These are phyloP conservation scores for Eucommia ulmoides DNA, from an alignment of 257 asterid genomes.

Conservation along the genomic window DNA sequence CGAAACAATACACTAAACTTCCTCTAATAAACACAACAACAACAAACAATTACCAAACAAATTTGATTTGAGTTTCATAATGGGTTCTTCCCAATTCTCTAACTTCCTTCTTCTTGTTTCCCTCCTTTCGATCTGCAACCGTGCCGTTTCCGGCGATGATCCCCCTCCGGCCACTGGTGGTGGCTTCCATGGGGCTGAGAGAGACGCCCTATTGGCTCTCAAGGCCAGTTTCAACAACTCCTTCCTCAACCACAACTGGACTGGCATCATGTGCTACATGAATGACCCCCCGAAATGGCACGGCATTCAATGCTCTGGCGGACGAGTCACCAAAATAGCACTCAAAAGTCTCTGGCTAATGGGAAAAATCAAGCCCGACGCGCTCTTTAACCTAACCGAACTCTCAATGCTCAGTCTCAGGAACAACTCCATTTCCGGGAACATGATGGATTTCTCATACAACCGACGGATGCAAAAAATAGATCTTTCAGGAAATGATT, in stretches of 20 bases:
- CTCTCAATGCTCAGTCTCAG: conserved; percentile 40
- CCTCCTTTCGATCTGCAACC: conserved; percentile 13
- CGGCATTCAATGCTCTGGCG: conserved; percentile 41
- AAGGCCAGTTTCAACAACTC: conserved; percentile 24
- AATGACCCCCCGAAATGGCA: conserved; percentile 38
- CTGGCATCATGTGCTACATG: conserved; percentile 42
- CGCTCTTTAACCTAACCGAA: conserved; percentile 39
- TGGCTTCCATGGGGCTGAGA: conserved; percentile 45
- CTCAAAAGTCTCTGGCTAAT: conserved; percentile 35
- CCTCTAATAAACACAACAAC: conserved; percentile 5
- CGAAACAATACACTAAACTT: conserved; percentile 6
- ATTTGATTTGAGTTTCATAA: conserved; percentile 6
- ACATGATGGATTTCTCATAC: conserved; percentile 30
- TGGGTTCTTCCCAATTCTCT: conserved; percentile 18
- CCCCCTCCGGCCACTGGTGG: too few relatives aligned
- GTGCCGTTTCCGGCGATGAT: conserved; percentile 15
- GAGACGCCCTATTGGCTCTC: conserved; percentile 41
- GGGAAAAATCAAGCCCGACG: conserved; percentile 30
- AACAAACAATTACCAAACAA: background rate
- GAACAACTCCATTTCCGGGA: conserved; percentile 40
- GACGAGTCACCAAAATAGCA: conserved; percentile 44
- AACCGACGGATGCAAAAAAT: conserved; percentile 29
- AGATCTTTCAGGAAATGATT: conserved; percentile 41
- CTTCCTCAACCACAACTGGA: conserved; percentile 37
- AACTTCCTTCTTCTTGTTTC: conserved; percentile 14